Evolutionary conservation across 2,329 filamentous ascomycete genomes (phyloP).

Genomic region (Ceratocystis variospora): DNA sequence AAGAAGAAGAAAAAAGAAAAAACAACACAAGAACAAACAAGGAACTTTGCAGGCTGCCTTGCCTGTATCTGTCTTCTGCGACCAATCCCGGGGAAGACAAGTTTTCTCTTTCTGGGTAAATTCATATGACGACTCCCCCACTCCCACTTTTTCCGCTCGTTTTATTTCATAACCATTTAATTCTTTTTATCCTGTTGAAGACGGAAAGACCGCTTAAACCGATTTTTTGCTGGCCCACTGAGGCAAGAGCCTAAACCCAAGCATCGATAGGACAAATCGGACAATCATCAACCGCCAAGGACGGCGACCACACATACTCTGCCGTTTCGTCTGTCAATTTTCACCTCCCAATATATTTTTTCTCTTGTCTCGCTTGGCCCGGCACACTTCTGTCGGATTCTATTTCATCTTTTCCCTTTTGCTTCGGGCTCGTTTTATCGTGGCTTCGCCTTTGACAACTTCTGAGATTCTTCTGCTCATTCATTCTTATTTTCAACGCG

Average conservation of each 20-base stretch:
- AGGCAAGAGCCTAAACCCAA: not conserved
- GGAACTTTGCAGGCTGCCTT: not conserved
- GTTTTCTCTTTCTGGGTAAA: not conserved
- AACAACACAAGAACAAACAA: not conserved
- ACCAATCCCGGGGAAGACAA: not conserved
- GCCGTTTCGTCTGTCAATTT: no score
- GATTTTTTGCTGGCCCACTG: slow-evolving; percentile 1
- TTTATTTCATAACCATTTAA: not conserved
- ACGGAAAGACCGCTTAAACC: not conserved
- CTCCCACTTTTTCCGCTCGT: not conserved
- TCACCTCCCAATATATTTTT: not conserved
- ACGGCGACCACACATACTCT: not conserved
- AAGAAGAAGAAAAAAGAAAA: not conserved
- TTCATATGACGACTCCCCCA: not conserved
- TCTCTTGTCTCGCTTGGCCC: not conserved
- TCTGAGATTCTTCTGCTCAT: not conserved
- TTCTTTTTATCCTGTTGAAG: not conserved
- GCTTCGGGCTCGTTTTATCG: not conserved
- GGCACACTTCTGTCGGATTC: not conserved
- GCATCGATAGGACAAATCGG: not conserved
- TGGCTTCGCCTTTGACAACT: not conserved
- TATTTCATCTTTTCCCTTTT: slow-evolving; percentile 6
- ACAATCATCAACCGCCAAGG: not conserved
- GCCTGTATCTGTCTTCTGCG: not conserved
- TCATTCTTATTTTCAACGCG: not conserved